A percentile compares a stretch with the other conserved stretches of the same genome.
These are phyloP conservation scores for Mortierella sp. DNA, from an alignment of 371 early-diverging fungal genomes.

Conservation along the genomic window DNA sequence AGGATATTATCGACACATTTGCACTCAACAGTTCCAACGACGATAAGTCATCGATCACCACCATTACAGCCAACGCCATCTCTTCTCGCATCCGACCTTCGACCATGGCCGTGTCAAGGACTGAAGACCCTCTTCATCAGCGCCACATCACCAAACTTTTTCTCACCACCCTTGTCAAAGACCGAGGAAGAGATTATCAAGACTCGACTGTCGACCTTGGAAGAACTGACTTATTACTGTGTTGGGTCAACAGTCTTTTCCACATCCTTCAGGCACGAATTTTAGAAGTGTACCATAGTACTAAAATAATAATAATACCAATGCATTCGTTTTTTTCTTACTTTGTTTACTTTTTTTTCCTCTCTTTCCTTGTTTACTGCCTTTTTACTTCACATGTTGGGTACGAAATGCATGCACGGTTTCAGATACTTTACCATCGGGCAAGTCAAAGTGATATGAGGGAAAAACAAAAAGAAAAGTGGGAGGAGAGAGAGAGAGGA, in stretches of 20 bases:
- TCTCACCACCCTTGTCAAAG: background rate
- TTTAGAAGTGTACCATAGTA: background rate
- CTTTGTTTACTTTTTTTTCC: background rate
- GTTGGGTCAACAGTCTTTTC: constrained; percentile 2
- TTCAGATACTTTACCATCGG: background rate
- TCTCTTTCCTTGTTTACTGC: background rate
- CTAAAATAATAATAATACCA: background rate
- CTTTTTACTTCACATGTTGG: background rate
- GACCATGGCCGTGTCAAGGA: background rate
- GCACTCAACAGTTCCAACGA: background rate
- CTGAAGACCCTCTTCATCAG: background rate
- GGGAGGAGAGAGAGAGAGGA: background rate
- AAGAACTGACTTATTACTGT: background rate
- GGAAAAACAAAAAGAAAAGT: background rate
- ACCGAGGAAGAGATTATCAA: background rate
- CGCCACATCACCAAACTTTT: constrained; percentile 4
- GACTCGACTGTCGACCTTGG: background rate
- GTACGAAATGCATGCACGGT: constrained; percentile 1
- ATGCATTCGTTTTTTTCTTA: background rate
- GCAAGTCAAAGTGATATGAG: background rate
- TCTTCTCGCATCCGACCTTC: background rate
- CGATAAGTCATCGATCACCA: background rate
- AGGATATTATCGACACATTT: background rate
- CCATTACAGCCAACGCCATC: background rate
- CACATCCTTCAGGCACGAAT: background rate